Percentiles rank a stretch among this genome's conserved stretches.
phyloP scores from a whole-genome alignment of 371 early-diverging fungal genomes.

The Rhizopus microsporus region DNA sequence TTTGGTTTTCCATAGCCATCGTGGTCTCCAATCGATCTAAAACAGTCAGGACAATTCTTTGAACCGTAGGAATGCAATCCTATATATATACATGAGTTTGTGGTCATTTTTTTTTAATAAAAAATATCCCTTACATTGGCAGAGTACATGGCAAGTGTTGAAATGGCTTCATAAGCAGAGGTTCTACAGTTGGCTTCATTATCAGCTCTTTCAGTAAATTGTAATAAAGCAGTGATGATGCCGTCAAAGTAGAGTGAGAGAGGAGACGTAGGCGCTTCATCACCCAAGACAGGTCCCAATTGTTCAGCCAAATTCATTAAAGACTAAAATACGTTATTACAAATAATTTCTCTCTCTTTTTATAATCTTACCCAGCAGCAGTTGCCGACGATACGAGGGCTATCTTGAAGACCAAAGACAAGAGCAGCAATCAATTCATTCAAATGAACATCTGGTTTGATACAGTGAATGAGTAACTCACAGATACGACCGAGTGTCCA shows the following conservation, averaged over 20 bases:
- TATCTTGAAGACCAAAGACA: conserved; percentile 79
- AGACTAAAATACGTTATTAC: conserved; percentile 40
- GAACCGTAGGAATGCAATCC: conserved; percentile 77
- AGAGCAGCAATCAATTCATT: conserved; percentile 75
- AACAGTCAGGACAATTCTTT: conserved; percentile 68
- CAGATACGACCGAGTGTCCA: conserved; percentile 96
- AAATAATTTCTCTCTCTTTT: background rate
- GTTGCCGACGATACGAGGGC: conserved; percentile 86
- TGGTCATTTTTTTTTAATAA: conserved; percentile 4
- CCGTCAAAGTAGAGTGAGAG: conserved; percentile 84
- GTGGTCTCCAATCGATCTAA: conserved; percentile 78
- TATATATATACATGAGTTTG: conserved; percentile 25
- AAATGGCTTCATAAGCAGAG: conserved; percentile 92
- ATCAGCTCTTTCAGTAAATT: conserved; percentile 66
- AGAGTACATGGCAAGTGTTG: conserved; percentile 68
- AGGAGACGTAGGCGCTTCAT: conserved; percentile 59
- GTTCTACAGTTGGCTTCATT: conserved; percentile 85
- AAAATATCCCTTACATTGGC: conserved; percentile 42
- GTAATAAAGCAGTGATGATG: conserved; percentile 73
- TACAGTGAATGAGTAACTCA: conserved; percentile 69
- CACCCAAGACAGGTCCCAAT: conserved; percentile 54
- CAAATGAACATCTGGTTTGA: conserved; percentile 75
- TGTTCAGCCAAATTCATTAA: conserved; percentile 88
- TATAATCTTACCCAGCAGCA: conserved; percentile 73
- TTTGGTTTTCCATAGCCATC: conserved; percentile 68